phyloP scores from a whole-genome alignment of 169 alveolate genomes.

The Babesia sp. region DNA sequence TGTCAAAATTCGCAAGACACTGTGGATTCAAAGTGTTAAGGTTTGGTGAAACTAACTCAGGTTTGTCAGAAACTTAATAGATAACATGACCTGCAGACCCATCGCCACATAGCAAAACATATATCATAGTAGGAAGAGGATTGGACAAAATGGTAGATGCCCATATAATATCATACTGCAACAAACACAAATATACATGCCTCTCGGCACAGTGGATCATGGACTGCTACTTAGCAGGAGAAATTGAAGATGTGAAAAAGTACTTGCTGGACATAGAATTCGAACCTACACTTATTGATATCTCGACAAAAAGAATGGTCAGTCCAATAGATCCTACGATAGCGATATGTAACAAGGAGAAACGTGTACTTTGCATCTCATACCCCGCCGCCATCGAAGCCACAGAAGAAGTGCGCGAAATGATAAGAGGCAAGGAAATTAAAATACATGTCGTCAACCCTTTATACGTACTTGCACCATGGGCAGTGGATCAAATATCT shows the following conservation, averaged over 20 bases:
- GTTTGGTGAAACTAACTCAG: neutral
- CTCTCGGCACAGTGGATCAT: conserved; percentile 50
- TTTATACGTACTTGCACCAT: conserved; percentile 56
- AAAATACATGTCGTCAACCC: conserved; percentile 55
- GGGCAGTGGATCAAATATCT: conserved; percentile 36
- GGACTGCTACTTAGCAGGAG: conserved; percentile 43
- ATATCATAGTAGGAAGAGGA: conserved; percentile 32
- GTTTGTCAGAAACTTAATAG: neutral
- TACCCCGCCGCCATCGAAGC: conserved; percentile 53
- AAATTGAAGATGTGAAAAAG: conserved; percentile 49
- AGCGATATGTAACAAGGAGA: conserved; percentile 10
- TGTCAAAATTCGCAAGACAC: conserved; percentile 48
- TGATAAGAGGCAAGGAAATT: conserved; percentile 17
- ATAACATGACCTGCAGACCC: conserved; percentile 1
- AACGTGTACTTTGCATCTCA: conserved; percentile 37
- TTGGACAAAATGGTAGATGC: conserved; percentile 37
- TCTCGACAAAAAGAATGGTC: neutral
- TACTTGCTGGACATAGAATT: conserved; percentile 37
- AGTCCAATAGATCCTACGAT: conserved; percentile 30
- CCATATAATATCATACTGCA: conserved; percentile 7
- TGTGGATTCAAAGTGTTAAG: conserved; percentile 53
- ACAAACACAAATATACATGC: conserved; percentile 40
- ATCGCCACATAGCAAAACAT: conserved; percentile 21
- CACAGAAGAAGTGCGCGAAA: conserved; percentile 24
- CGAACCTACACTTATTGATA: neutral